Conservation (phyloP, 345 rosid species). For the Murraya koenigii region DNA sequence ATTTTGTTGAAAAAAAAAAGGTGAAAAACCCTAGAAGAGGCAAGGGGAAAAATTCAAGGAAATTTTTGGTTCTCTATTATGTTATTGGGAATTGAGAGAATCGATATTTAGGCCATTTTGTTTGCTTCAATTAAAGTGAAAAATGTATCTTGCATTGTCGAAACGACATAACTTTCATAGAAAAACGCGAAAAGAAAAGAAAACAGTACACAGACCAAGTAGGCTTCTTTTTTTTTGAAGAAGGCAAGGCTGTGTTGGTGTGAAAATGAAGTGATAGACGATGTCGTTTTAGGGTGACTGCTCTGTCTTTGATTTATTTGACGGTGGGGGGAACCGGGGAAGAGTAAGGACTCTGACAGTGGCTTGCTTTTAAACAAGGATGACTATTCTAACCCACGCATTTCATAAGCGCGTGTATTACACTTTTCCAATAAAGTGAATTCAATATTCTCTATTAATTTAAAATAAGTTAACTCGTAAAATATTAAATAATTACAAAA, state of each 20-base stretch:
- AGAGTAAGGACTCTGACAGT: slow-evolving; percentile 30
- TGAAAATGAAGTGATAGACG: not conserved
- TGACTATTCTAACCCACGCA: slow-evolving; percentile 15
- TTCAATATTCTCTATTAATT: not conserved
- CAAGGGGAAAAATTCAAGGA: slow-evolving; percentile 2
- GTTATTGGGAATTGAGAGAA: slow-evolving; percentile 14
- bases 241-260: not conserved
- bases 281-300: not conserved
- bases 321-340: not conserved
- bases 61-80: not conserved
- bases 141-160: not conserved
- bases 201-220: too few species aligned
- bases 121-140: slow-evolving; percentile 3
- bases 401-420: slow-evolving; percentile 19
- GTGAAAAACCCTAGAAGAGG: slow-evolving; percentile 28
- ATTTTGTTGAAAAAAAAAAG: not conserved
- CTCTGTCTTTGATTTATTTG: not conserved
- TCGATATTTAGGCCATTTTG: slow-evolving; percentile 2
- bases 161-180: slow-evolving; percentile 8
- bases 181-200: not conserved
- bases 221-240: not conserved
- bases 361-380: slow-evolving; percentile 4
- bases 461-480: too few species aligned
- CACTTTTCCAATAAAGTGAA: too few species aligned
- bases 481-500: too few species aligned